Base-by-base conservation (phyloP, 2,329 filamentous ascomycete species). In the Zasmidium angulare region DNA sequence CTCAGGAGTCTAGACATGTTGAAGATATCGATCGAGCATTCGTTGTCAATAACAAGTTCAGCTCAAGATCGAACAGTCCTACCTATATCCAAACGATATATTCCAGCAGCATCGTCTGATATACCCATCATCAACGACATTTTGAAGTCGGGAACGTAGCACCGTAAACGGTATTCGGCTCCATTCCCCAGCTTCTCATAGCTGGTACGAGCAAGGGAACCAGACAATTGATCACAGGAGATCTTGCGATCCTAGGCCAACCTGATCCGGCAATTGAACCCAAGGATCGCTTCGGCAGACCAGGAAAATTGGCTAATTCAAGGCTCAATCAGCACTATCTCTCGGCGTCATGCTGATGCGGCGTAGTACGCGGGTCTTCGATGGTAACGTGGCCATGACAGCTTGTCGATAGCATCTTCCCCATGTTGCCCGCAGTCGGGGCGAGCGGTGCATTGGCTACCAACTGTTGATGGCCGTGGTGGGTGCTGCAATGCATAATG, bases 1-100 rank as follows among this genome's bases (percentile, higher is more conserved):
- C 55, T 60, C 50, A 63, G 56, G 49, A 63, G n/a, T 17, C n/a
- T 43, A 43, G 36, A 43, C 36, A 43, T 43, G 6, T 7, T 43
- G n/a, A 10, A 10, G 36, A 14, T 43, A 43, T 43, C 36, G 36
- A 43, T 43, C 36, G 36, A 43, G 4, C 11, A 11, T 29, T 29
- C 11, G 26, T 29, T 43, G 36, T 19, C 4, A n/a, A n/a, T n/a
- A n/a, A n/a, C n/a, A n/a, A n/a, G n/a, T n/a, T n/a, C n/a, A n/a
- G n/a, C n/a, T n/a, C n/a, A n/a, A n/a, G n/a, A n/a, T n/a, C n/a
- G n/a, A n/a, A n/a, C n/a, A 17, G 11, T 19, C 36, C 36, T 43
- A 43, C 36, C n/a, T 43, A 3, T 19, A 7, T 43, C 12, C 3
- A 43, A 19, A 3, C n/a, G 7, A 43, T 43, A 43, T 43, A 7